Evolutionary conservation across 768 basidiomycete species (phyloP).

Genomic region (Mycena sanguinolenta): DNA sequence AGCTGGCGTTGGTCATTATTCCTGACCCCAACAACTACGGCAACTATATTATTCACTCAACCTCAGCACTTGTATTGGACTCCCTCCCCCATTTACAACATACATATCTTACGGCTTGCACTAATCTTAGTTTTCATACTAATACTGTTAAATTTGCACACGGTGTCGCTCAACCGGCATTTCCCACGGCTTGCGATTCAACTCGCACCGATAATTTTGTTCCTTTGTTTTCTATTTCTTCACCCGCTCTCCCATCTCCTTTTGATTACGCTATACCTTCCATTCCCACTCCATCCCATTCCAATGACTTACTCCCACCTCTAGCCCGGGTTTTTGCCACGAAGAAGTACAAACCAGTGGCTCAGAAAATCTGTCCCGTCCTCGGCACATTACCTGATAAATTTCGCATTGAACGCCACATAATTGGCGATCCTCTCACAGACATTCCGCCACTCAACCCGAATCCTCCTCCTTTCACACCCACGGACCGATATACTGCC

Average conservation of each 20-base stretch:
- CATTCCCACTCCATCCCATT: too few relatives aligned
- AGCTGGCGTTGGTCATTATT: too few relatives aligned
- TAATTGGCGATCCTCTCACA: background rate
- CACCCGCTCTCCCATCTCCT: too few relatives aligned
- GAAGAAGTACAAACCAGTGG: constrained; percentile 4
- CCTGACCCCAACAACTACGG: too few relatives aligned
- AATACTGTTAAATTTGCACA: background rate
- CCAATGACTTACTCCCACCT: background rate
- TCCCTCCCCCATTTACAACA: background rate
- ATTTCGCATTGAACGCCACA: background rate
- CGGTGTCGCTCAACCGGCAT: background rate
- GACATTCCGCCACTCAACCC: background rate
- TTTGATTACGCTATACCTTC: too few relatives aligned
- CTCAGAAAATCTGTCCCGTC: background rate
- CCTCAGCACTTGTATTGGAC: background rate
- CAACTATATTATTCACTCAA: background rate
- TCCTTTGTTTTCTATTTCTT: too few relatives aligned
- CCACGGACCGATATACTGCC: background rate
- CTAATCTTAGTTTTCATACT: background rate
- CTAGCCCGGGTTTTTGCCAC: background rate
- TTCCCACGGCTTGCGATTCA: background rate
- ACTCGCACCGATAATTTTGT: background rate
- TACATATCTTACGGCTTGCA: background rate
- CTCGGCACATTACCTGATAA: background rate
- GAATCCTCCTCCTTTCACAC: background rate